Conservation (phyloP, 345 rosid species). For the Aurinia saxatilis region DNA sequence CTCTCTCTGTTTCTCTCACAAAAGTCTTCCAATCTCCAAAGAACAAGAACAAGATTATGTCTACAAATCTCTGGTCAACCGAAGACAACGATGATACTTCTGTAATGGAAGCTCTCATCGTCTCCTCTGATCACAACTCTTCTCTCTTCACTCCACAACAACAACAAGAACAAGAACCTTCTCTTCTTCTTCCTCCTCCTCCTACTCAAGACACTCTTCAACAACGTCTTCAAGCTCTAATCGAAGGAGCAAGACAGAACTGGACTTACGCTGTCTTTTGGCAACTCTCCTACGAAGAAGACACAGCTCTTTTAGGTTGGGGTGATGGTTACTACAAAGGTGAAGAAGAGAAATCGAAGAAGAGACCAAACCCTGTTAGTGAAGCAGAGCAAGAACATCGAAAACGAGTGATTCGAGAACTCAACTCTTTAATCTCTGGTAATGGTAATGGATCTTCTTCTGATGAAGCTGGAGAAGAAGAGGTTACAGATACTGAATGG, state of each 20-base stretch:
- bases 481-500: slow-evolving; percentile 94
- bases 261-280: slow-evolving; percentile 98
- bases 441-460: neutral
- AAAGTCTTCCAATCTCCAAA: neutral
- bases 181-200: slow-evolving; percentile 29
- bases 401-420: slow-evolving; percentile 65
- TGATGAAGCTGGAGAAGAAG: slow-evolving; percentile 69
- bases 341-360: slow-evolving; percentile 54
- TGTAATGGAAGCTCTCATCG: slow-evolving; percentile 82
- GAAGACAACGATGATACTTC: slow-evolving; percentile 75
- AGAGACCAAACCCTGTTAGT: slow-evolving; percentile 13
- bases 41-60: neutral
- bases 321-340: slow-evolving; percentile 96
- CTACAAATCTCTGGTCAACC: slow-evolving; percentile 46
- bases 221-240: slow-evolving; percentile 76
- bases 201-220: slow-evolving; percentile 63
- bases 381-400: slow-evolving; percentile 74
- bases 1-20: slow-evolving; percentile 7
- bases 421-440: slow-evolving; percentile 62
- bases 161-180: no score
- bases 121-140: slow-evolving; percentile 57
- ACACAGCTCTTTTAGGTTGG: slow-evolving; percentile 57
- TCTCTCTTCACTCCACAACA: slow-evolving; percentile 45
- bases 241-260: slow-evolving; percentile 58
- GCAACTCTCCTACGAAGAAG: slow-evolving; percentile 60